These are phyloP conservation scores for Ophiostoma perfectum DNA, from an alignment of 2,329 filamentous ascomycete species.

Conservation along the genomic window DNA sequence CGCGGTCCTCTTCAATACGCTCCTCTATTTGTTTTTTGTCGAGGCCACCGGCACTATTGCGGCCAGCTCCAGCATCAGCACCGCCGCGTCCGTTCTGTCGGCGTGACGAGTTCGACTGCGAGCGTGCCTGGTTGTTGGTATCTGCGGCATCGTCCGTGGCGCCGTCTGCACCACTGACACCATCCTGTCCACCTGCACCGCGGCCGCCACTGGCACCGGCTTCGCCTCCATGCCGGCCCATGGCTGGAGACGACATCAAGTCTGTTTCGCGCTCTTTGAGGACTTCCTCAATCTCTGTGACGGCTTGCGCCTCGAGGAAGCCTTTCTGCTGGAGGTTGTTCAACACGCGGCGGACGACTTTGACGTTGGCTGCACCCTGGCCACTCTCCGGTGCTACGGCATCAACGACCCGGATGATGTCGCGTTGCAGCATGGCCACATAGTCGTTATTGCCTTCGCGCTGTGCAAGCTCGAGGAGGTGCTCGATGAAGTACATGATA, in stretches of 20 bases:
- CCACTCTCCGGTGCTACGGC: conserved; percentile 83
- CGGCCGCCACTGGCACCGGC: not conserved
- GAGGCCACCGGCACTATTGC: conserved; percentile 37
- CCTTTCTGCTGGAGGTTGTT: conserved; percentile 63
- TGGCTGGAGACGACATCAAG: conserved; percentile 47
- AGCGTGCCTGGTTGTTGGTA: conserved; percentile 38
- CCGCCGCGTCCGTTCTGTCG: conserved; percentile 3
- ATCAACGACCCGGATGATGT: conserved; percentile 87
- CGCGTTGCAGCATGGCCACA: conserved; percentile 88
- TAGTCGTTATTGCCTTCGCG: conserved; percentile 74
- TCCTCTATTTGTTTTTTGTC: conserved; percentile 92
- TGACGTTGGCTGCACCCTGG: conserved; percentile 86
- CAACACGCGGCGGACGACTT: conserved; percentile 77
- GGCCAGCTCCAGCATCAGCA: conserved; percentile 10
- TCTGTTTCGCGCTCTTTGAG: conserved; percentile 73
- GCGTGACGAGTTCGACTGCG: conserved; percentile 36
- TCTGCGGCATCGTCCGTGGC: conserved; percentile 26
- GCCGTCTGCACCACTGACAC: not conserved
- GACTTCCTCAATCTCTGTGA: conserved; percentile 74
- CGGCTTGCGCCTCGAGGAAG: conserved; percentile 68
- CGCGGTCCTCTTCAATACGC: conserved; percentile 91
- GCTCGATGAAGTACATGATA: conserved; percentile 98
- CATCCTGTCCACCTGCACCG: not conserved
- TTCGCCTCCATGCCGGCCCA: not conserved
- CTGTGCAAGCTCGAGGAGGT: conserved; percentile 79